Evolutionary conservation across 73 alveolate species (phyloP).

Genomic region (Symbiodinium natans): DNA sequence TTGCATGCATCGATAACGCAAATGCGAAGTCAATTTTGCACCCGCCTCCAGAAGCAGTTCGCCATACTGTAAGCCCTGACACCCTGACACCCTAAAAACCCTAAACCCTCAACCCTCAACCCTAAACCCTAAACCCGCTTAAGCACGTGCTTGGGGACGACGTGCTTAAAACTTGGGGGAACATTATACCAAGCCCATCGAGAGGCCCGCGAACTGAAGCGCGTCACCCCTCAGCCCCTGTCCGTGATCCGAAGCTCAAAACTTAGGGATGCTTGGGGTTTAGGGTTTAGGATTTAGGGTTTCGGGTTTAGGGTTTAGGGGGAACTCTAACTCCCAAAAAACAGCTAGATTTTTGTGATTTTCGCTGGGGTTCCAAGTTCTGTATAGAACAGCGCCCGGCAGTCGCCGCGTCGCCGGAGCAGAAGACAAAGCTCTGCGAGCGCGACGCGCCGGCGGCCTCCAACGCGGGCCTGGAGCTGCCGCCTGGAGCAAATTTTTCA

Average conservation of each 20-base stretch:
- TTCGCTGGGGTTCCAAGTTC: too few relatives aligned
- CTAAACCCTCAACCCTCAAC: not conserved
- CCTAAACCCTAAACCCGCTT: not conserved
- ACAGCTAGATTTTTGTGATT: not conserved
- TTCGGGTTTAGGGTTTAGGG: not conserved
- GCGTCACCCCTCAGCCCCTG: too few relatives aligned
- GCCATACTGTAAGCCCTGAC: too few relatives aligned
- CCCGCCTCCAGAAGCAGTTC: too few relatives aligned
- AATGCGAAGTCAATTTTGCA: too few relatives aligned
- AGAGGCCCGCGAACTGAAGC: not conserved
- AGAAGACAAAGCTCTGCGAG: not conserved
- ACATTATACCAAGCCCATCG: not conserved
- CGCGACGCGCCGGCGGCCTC: not conserved
- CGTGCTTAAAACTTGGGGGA: not conserved
- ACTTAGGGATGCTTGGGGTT: too few relatives aligned
- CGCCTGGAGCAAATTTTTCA: not conserved
- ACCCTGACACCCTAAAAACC: too few relatives aligned
- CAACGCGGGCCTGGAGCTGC: not conserved
- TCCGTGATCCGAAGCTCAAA: not conserved
- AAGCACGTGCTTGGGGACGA: not conserved
- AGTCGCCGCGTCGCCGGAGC: too few relatives aligned
- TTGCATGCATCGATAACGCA: too few relatives aligned
- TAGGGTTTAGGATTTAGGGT: too few relatives aligned
- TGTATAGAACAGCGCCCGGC: too few relatives aligned
- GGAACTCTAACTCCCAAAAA: not conserved